A percentile compares a stretch with the other conserved stretches of the same genome.
Evolutionary conservation across 2,329 filamentous ascomycete species (phyloP).

Genomic region (Fusarium sp.): DNA sequence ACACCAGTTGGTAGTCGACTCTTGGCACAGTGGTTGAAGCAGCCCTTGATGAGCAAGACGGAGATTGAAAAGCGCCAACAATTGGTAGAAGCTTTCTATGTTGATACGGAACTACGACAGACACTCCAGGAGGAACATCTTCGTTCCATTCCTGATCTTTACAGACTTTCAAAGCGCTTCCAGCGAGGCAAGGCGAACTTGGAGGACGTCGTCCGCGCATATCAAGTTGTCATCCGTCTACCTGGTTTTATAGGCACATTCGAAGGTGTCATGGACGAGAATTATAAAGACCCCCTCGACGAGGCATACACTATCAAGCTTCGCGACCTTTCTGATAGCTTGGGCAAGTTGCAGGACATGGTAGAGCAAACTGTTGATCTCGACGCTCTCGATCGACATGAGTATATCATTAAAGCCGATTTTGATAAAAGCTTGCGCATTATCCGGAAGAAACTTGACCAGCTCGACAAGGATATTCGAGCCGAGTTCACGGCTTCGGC

Average conservation of each 20-base stretch:
- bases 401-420: constrained; percentile 99
- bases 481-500: constrained; percentile 82
- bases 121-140: constrained; percentile 98
- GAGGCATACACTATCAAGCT: constrained; percentile 88
- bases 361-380: constrained; percentile 98
- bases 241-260: constrained; percentile 91
- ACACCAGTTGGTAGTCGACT: constrained; percentile 92
- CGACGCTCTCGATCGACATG: constrained; percentile 93
- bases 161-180: constrained; percentile 92
- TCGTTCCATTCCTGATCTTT: constrained; percentile 91
- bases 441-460: constrained; percentile 93
- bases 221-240: constrained; percentile 92
- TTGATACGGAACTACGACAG: constrained; percentile 91
- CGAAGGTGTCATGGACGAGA: constrained; percentile 94
- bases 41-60: constrained; percentile 89
- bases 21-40: constrained; percentile 96
- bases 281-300: constrained; percentile 88
- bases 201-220: constrained; percentile 94
- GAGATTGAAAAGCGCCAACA: constrained; percentile 94
- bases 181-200: constrained; percentile 90
- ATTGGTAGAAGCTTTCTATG: constrained; percentile 93
- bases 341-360: constrained; percentile 94
- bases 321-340: constrained; percentile 77
- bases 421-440: constrained; percentile 90
- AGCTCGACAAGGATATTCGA: constrained; percentile 83